Evolutionary conservation across 1,284 basidiomycete genomes (phyloP).

Genomic region (Caloboletus inedulis): DNA sequence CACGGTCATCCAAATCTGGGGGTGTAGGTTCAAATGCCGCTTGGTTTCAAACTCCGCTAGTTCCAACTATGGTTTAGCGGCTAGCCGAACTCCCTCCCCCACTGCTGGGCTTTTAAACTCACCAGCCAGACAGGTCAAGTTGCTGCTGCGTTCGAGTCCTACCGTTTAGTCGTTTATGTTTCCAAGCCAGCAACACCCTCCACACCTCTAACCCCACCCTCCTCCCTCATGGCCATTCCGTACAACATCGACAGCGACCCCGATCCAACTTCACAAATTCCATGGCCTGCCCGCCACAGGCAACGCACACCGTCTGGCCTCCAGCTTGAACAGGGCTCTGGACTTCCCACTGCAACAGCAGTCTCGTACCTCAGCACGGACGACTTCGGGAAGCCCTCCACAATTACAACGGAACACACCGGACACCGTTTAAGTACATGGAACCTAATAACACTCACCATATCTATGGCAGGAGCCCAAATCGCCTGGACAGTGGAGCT

Average conservation of each 20-base stretch:
- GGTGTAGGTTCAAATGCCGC: too few relatives aligned
- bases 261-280: slow-evolving; percentile 69
- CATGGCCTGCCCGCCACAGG: slow-evolving; percentile 62
- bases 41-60: too few relatives aligned
- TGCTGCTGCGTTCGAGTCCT: not conserved
- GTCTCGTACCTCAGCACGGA: slow-evolving; percentile 25
- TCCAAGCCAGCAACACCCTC: slow-evolving; percentile 3
- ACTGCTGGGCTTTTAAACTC: too few relatives aligned
- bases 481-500: slow-evolving; percentile 91
- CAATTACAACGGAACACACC: slow-evolving; percentile 19
- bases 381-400: slow-evolving; percentile 23
- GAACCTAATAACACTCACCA: slow-evolving; percentile 72
- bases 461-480: slow-evolving; percentile 90
- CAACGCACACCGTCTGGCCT: slow-evolving; percentile 27
- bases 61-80: too few relatives aligned
- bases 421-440: slow-evolving; percentile 55
- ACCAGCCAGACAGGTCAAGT: too few relatives aligned
- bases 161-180: slow-evolving; percentile 17
- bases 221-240: slow-evolving; percentile 46
- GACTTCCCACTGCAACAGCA: slow-evolving; percentile 15
- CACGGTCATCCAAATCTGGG: too few relatives aligned
- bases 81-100: too few relatives aligned
- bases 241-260: slow-evolving; percentile 57
- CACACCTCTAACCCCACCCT: not conserved
- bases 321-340: slow-evolving; percentile 22